Evolutionary conservation across 1,139 yeast species (phyloP).

Genomic region (Pichia sp.): DNA sequence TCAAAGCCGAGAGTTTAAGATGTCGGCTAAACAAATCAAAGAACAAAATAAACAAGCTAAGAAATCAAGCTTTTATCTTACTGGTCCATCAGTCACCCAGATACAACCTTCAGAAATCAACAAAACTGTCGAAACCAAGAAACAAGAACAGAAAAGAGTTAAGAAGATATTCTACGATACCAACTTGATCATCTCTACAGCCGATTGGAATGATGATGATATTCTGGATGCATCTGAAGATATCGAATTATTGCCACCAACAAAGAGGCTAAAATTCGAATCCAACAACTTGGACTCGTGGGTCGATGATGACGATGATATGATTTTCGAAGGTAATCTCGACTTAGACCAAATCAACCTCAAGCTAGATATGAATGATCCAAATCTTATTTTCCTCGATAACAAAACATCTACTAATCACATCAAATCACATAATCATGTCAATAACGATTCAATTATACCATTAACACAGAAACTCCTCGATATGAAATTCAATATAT

Average conservation of each 20-base stretch:
- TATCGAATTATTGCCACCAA: slow-evolving; percentile 19
- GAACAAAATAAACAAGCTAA: slow-evolving; percentile 16
- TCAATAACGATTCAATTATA: slow-evolving; percentile 33
- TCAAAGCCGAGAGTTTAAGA: slow-evolving; percentile 33
- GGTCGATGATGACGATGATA: slow-evolving; percentile 64
- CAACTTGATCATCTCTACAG: slow-evolving; percentile 68
- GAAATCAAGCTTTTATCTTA: slow-evolving; percentile 2
- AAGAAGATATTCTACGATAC: slow-evolving; percentile 46
- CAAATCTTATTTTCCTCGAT: slow-evolving; percentile 66
- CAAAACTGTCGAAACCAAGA: slow-evolving; percentile 18
- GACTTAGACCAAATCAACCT: slow-evolving; percentile 41
- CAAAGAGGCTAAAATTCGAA: slow-evolving; percentile 29
- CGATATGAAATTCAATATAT: slow-evolving; percentile 65
- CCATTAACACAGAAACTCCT: slow-evolving; percentile 52
- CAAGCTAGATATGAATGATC: slow-evolving; percentile 84
- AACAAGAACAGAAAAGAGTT: slow-evolving; percentile 31
- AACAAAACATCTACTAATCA: slow-evolving; percentile 23
- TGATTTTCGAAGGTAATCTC: slow-evolving; percentile 73
- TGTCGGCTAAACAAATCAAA: slow-evolving; percentile 18
- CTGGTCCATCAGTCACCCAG: slow-evolving; percentile 27
- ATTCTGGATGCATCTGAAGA: slow-evolving; percentile 47
- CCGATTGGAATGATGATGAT: slow-evolving; percentile 80
- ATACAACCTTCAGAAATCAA: slow-evolving; percentile 10
- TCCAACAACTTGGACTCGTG: slow-evolving; percentile 33
- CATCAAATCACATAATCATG: slow-evolving; percentile 14